phyloP scores from a whole-genome alignment of 2,329 filamentous ascomycete species.

The Diaporthe sp. region DNA sequence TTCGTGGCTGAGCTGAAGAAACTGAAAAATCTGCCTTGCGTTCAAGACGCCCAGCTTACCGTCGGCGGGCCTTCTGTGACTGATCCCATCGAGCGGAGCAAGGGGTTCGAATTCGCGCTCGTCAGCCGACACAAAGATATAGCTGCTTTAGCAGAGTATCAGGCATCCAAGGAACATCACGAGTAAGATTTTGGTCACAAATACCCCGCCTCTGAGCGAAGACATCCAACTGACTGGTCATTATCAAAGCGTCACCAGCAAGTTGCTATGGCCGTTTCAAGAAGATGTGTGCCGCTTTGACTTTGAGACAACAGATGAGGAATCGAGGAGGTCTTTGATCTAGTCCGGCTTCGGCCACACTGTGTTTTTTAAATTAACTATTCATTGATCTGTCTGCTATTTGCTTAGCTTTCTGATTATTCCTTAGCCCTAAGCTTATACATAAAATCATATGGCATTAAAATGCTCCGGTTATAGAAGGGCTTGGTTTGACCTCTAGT shows the following conservation, averaged over 20 bases:
- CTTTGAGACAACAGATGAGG: slow-evolving; percentile 63
- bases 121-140: slow-evolving; percentile 64
- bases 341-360: neutral
- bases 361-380: too few species aligned
- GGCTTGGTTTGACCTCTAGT: too few species aligned
- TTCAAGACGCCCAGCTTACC: slow-evolving; percentile 61
- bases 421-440: too few species aligned
- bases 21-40: slow-evolving; percentile 62
- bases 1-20: slow-evolving; percentile 64
- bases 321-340: slow-evolving; percentile 49
- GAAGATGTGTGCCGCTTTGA: slow-evolving; percentile 68
- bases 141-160: slow-evolving; percentile 63
- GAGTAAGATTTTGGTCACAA: slow-evolving; percentile 50
- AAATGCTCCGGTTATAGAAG: too few species aligned
- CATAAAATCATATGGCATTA: too few species aligned
- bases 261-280: slow-evolving; percentile 65
- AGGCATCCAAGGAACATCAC: slow-evolving; percentile 66
- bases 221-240: neutral
- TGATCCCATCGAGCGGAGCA: slow-evolving; percentile 64
- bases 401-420: too few species aligned
- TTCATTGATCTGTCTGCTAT: too few species aligned
- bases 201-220: neutral
- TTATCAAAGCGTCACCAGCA: slow-evolving; percentile 61
- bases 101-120: slow-evolving; percentile 65
- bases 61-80: slow-evolving; percentile 69